Evolutionary conservation across 768 basidiomycete genomes (phyloP), one percentile per base, ranked within the genome.

Genomic region (Mrakia gelida): DNA sequence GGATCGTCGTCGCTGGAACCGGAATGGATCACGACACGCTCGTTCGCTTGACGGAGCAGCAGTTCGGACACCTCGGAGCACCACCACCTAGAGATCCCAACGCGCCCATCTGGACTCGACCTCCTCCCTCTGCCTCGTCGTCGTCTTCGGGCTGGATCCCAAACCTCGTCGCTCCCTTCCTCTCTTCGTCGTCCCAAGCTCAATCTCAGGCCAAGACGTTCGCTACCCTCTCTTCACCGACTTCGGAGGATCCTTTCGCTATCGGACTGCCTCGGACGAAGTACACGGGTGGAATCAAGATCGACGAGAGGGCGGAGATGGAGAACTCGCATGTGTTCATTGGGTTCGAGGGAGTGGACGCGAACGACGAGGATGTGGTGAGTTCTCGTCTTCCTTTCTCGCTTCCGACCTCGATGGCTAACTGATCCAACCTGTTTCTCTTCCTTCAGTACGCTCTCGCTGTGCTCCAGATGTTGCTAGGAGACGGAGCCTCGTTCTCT

Each of bases 401-500:
- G 45, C 9, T 45, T 10, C 11, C 45, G 11, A 45, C 11, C 45
- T 45, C 15, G 45, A 45, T 11, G 7, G 4, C 45, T 45, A 7
- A 45, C 11, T 32, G 15, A 8, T 45, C 68, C 11, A 1, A 21
- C 6, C 16, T 38, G 7, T 38, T 16, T 13, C 13, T 1, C 45
- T 72, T 28, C 5, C 30, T 13, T 49, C 54, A 77, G 73, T 98
- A 95, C 84, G 89, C 93, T 9, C 88, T 96, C 26, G 96, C 96
- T 28, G 94, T 92, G 2, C 91, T 98, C 86, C 96, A 99, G 83
- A 91, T 95, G 34, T 89, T 98, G 63, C 89, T 99, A 23, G 96
- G 96, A 45, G 96, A 96, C 0, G 96, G 96, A 11, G 95, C 95
- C 26, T 92, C 91, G 83, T 99, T 99, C 88, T 97, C 95, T 52